Percentiles rank a stretch among this genome's conserved stretches.
These are phyloP conservation scores for Torrubiellomyces zombiae DNA, from an alignment of 2,329 filamentous ascomycete species.

Conservation along the genomic window DNA sequence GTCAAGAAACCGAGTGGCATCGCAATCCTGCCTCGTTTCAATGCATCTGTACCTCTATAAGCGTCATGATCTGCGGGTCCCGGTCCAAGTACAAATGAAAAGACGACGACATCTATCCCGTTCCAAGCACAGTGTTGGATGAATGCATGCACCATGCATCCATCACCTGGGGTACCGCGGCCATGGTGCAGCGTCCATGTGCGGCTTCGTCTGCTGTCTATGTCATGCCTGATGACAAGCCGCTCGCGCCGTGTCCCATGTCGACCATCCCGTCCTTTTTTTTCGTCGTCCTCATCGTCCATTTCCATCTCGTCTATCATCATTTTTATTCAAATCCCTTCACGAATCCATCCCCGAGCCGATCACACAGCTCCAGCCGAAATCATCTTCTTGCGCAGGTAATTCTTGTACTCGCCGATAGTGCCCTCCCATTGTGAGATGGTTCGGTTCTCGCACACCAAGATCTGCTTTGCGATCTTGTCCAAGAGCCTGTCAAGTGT, in stretches of 20 bases:
- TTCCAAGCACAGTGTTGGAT: conserved; percentile 10
- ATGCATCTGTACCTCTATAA: too few relatives aligned
- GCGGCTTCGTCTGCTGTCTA: conserved; percentile 6
- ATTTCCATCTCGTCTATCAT: conserved; percentile 11
- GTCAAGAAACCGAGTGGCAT: too few relatives aligned
- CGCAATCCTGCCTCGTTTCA: too few relatives aligned
- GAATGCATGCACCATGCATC: conserved; percentile 11
- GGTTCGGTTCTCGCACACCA: conserved; percentile 97
- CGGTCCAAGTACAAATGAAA: conserved; percentile 4
- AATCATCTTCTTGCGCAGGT: conserved; percentile 98
- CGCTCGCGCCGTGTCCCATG: conserved; percentile 5
- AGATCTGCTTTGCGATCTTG: conserved; percentile 99
- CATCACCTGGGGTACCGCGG: conserved; percentile 14
- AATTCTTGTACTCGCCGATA: conserved; percentile 94
- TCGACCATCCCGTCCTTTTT: conserved; percentile 4
- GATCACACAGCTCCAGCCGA: conserved; percentile 66
- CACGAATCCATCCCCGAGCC: too few relatives aligned
- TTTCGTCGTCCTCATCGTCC: conserved; percentile 7
- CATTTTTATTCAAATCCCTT: conserved; percentile 1
- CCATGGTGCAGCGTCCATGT: conserved; percentile 12
- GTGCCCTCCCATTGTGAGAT: conserved; percentile 75
- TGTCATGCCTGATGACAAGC: conserved; percentile 7
- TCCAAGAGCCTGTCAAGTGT: conserved; percentile 58
- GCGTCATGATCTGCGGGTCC: conserved; percentile 1
- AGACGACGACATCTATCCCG: conserved; percentile 17